phyloP scores from a whole-genome alignment of 2,329 filamentous ascomycete genomes.

The Aspergillus ochraceoroseus region DNA sequence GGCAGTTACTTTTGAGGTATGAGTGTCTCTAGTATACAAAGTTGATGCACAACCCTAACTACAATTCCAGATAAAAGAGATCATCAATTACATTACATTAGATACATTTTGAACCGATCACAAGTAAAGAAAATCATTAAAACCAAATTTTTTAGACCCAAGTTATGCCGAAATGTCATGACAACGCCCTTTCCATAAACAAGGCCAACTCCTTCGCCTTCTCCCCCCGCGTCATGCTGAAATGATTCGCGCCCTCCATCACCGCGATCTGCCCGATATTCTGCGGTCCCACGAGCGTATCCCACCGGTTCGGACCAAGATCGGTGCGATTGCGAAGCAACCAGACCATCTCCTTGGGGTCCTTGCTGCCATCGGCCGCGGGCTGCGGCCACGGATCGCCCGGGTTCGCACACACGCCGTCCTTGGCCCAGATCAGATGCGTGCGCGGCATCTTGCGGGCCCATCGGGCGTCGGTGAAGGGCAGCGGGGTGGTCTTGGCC shows the following conservation, averaged over 20 bases:
- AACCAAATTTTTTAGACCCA: too few species aligned
- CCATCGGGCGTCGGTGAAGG: too few species aligned
- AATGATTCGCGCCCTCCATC: constrained; percentile 35
- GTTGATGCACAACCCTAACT: too few species aligned
- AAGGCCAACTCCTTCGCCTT: constrained; percentile 30
- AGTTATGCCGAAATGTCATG: too few species aligned
- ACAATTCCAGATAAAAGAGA: too few species aligned
- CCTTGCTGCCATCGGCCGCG: constrained; percentile 37
- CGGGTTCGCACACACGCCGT: constrained; percentile 45
- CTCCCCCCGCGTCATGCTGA: constrained; percentile 32
- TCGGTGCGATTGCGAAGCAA: constrained; percentile 47
- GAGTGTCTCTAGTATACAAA: too few species aligned
- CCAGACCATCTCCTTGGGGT: constrained; percentile 49
- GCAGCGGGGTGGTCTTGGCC: constrained; percentile 26
- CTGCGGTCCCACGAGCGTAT: constrained; percentile 40
- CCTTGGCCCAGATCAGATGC: constrained; percentile 47
- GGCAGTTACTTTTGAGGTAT: too few species aligned
- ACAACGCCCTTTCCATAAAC: constrained; percentile 30
- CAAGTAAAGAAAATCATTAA: too few species aligned
- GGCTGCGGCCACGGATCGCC: constrained; percentile 40
- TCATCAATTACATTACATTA: too few species aligned
- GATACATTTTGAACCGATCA: too few species aligned
- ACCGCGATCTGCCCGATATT: constrained; percentile 34
- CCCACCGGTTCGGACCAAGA: constrained; percentile 48
- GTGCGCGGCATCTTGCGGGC: constrained; percentile 42